Evolutionary conservation across 371 early-diverging fungal species (phyloP).

Genomic region (Dinochytrium kinnereticum): DNA sequence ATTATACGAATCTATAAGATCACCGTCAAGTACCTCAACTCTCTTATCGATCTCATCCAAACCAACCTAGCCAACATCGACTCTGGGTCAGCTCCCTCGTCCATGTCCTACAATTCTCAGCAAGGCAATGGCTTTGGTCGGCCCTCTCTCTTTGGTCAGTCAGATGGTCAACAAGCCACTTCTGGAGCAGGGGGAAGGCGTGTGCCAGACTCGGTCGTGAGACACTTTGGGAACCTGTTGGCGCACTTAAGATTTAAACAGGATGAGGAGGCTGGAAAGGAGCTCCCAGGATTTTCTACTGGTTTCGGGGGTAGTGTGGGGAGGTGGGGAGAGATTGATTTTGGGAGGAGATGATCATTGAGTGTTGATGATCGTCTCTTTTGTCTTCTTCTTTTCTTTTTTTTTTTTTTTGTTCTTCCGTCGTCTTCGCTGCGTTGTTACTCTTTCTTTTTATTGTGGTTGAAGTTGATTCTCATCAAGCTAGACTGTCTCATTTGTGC

Average conservation of each 20-base stretch:
- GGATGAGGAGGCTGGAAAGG: conserved; percentile 27
- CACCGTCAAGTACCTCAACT: conserved; percentile 84
- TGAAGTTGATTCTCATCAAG: no score
- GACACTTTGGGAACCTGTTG: conserved; percentile 29
- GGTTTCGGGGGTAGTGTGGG: conserved; percentile 18
- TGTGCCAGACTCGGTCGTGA: conserved; percentile 25
- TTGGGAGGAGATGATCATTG: not conserved
- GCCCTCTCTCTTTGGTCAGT: not conserved
- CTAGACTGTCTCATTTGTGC: no score
- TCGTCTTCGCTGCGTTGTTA: no score
- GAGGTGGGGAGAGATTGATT: conserved; percentile 20
- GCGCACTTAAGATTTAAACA: conserved; percentile 15
- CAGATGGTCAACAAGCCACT: no score
- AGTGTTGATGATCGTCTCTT: not conserved
- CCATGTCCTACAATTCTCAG: not conserved
- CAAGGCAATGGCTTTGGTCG: not conserved
- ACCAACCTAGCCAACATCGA: conserved; percentile 49
- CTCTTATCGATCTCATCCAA: conserved; percentile 84
- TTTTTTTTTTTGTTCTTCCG: not conserved
- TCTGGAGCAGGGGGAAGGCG: conserved; percentile 6
- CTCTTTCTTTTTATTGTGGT: no score
- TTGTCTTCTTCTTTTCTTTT: not conserved
- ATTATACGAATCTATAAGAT: conserved; percentile 49
- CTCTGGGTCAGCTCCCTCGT: conserved; percentile 2
- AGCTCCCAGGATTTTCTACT: not conserved